phyloP scores from a whole-genome alignment of 768 basidiomycete species.

The Hemileccinum rubropunctum region DNA sequence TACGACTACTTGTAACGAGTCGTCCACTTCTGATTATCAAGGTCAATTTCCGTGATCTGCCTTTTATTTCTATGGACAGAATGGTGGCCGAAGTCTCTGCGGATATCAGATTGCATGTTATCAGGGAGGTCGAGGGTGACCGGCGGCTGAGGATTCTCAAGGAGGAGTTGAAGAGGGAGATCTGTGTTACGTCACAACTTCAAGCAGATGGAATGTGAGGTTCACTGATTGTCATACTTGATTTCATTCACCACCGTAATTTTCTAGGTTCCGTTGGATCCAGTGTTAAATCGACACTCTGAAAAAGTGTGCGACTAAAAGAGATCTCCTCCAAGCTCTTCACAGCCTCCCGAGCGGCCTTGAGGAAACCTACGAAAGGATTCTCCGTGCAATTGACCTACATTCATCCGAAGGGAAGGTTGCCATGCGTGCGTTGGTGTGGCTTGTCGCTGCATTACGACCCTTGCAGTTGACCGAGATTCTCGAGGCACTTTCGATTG shows the following conservation, averaged over 20 bases:
- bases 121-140: slow-evolving; percentile 1
- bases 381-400: slow-evolving; percentile 6
- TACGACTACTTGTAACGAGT: slow-evolving; percentile 15
- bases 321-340: slow-evolving; percentile 5
- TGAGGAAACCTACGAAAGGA: slow-evolving; percentile 18
- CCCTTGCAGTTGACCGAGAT: slow-evolving; percentile 6
- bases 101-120: slow-evolving; percentile 12
- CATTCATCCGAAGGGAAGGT: not conserved
- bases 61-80: slow-evolving; percentile 7
- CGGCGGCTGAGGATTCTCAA: not conserved
- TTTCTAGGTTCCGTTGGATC: slow-evolving; percentile 18
- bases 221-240: too few species aligned
- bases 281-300: slow-evolving; percentile 17
- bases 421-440: slow-evolving; percentile 5
- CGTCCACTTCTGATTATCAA: slow-evolving; percentile 8
- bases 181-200: not conserved
- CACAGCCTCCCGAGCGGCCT: slow-evolving; percentile 11
- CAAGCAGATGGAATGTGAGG: slow-evolving; percentile 14
- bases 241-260: not conserved
- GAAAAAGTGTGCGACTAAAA: not conserved
- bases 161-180: slow-evolving; percentile 1
- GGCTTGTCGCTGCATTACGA: slow-evolving; percentile 13
- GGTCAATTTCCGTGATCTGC: not conserved
- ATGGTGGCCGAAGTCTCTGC: not conserved
- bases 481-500: slow-evolving; percentile 11